Percentiles rank a stretch among this genome's conserved stretches.
These are phyloP conservation scores for Penicillium macrosclerotiorum DNA, from an alignment of 495 filamentous ascomycete species.

Conservation along the genomic window DNA sequence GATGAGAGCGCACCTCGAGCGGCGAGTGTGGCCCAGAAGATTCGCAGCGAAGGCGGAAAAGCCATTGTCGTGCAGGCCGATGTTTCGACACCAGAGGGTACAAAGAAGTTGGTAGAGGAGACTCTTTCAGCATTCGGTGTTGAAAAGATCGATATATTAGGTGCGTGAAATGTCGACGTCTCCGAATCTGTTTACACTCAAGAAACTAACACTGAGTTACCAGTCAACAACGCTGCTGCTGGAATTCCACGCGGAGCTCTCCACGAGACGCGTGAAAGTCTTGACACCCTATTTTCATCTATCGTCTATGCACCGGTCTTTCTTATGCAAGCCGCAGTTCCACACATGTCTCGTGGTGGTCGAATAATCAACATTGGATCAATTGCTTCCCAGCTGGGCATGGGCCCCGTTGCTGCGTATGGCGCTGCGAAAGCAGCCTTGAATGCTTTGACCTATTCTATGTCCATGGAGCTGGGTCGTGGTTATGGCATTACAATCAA, in stretches of 20 bases:
- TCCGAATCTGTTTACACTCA: no score
- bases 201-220: no score
- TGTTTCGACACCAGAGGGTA: slow-evolving; percentile 20
- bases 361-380: slow-evolving; percentile 47
- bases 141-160: slow-evolving; percentile 26
- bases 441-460: slow-evolving; percentile 28
- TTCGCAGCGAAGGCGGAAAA: slow-evolving; percentile 15
- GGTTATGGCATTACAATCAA: slow-evolving; percentile 37
- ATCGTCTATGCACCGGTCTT: slow-evolving; percentile 38
- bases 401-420: slow-evolving; percentile 23
- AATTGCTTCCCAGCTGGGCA: slow-evolving; percentile 32
- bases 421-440: slow-evolving; percentile 33
- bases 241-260: slow-evolving; percentile 1
- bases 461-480: slow-evolving; percentile 34
- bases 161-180: no score
- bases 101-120: slow-evolving; percentile 10
- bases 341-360: slow-evolving; percentile 40
- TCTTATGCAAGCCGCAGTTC: slow-evolving; percentile 38
- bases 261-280: slow-evolving; percentile 12
- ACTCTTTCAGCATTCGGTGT: slow-evolving; percentile 8
- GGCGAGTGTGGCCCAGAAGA: slow-evolving; percentile 19
- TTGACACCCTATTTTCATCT: slow-evolving; percentile 20
- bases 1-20: slow-evolving; percentile 30
- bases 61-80: slow-evolving; percentile 38
- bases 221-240: slow-evolving; percentile 17